Evolutionary conservation across 1,284 basidiomycete species (phyloP).

Genomic region (Ustilago loliicola): DNA sequence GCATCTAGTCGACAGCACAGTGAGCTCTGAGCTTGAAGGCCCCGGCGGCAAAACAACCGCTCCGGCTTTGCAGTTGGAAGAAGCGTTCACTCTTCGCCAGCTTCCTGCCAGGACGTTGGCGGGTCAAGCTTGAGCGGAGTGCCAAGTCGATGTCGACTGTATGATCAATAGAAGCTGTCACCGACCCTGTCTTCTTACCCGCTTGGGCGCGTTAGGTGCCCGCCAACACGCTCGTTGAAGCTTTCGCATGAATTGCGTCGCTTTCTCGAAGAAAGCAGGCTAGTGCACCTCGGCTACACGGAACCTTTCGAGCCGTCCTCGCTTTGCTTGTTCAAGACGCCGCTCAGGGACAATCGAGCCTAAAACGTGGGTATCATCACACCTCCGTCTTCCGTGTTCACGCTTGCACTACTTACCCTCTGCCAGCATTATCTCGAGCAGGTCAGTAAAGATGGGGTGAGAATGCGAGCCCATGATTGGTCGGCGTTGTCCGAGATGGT

Average conservation of each 20-base stretch:
- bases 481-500: slow-evolving; percentile 38
- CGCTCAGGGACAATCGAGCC: slow-evolving; percentile 9
- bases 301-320: slow-evolving; percentile 36
- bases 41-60: slow-evolving; percentile 12
- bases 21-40: background rate
- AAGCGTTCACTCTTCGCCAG: background rate
- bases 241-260: slow-evolving; percentile 4
- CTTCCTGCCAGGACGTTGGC: slow-evolving; percentile 8
- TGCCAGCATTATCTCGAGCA: background rate
- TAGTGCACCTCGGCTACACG: slow-evolving; percentile 44
- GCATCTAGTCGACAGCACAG: background rate
- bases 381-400: slow-evolving; percentile 2
- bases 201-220: background rate
- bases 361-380: slow-evolving; percentile 7
- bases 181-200: background rate
- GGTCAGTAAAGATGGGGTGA: background rate
- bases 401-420: background rate
- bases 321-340: slow-evolving; percentile 17
- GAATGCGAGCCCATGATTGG: slow-evolving; percentile 28
- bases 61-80: background rate
- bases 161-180: background rate
- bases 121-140: background rate
- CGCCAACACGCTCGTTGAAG: background rate
- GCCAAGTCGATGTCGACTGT: background rate
- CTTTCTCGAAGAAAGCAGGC: slow-evolving; percentile 24